Evolutionary conservation across 805 yeast genomes (phyloP), one percentile per base, ranked within the genome.

Genomic region (Starmerella stigmatis): DNA sequence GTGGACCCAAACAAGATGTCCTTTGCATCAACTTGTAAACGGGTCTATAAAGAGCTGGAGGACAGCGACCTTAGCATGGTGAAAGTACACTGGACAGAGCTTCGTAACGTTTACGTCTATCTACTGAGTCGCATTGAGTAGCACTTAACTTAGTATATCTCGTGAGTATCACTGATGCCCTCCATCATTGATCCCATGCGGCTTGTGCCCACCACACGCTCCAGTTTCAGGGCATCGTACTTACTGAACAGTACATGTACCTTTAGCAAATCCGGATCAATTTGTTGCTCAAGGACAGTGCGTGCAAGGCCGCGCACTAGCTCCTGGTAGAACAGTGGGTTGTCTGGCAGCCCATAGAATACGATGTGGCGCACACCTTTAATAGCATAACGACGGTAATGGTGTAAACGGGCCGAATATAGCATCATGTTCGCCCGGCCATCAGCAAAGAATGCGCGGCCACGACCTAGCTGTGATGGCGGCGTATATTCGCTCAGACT

Each of bases 391-490:
- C 97, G 72, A 52, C 95, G 76, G 67, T 79, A 92, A 60, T 85
- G 92, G 63, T 92, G 97, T 60, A 89, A 68, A 71, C 98, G 79
- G 58, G 89, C 97, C 0, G 96, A 84, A 64, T 89, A 89, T n/a
- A 92, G 64, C 67, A 92, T 61, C 22, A 89, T 71, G 56, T 82
- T 79, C 25, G 69, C 66, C 45, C 78, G 72, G 2, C 77, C 75
- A 33, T 75, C 71, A 26, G 73, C 75, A 59, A 92, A 92, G 30
- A 72, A 65, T 7, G 84, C 72, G 53, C 97, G 72, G 16, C 79
- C 75, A 39, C 85, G 70, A 1, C 86, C 75, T 27, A 85, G 61
- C 46, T 81, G 79, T n/a, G 81, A 69, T 51, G 76, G 81, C 1
- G 75, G 63, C 2, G 94, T 72, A 64, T 92, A 92, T 64, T 92